Conservation (phyloP, 345 rosid genomes). For the Cardamine chenopodiifolia region DNA sequence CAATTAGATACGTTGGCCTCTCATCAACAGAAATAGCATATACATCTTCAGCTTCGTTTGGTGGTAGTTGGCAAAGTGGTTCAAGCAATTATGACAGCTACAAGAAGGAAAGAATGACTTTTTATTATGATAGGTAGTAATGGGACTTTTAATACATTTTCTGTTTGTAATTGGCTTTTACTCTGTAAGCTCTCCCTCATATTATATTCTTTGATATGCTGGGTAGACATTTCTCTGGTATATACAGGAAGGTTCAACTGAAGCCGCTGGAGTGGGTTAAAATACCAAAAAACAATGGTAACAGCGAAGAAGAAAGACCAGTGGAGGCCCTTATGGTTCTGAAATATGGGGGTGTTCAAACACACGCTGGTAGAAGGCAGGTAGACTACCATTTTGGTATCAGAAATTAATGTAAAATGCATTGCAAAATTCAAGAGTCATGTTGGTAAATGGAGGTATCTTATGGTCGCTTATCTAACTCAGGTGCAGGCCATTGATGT, state of each 20-base stretch:
- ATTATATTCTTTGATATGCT: slow-evolving; percentile 40
- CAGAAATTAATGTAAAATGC: neutral
- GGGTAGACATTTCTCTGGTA: slow-evolving; percentile 99
- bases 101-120: too few species aligned
- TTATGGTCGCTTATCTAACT: slow-evolving; percentile 20
- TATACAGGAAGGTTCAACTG: slow-evolving; percentile 96
- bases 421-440: neutral
- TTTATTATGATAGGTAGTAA: too few species aligned
- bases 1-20: too few species aligned
- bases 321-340: slow-evolving; percentile 98
- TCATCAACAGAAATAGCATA: too few species aligned
- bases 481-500: neutral
- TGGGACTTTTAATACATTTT: slow-evolving; percentile 9
- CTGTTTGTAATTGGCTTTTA: slow-evolving; percentile 22
- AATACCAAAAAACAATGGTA: slow-evolving; percentile 68
- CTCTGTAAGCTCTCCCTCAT: slow-evolving; percentile 15
- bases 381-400: slow-evolving; percentile 43
- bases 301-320: slow-evolving; percentile 95
- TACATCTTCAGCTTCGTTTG: too few species aligned
- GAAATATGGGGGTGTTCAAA: slow-evolving; percentile 98
- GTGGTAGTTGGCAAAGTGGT: too few species aligned
- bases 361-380: slow-evolving; percentile 99
- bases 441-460: neutral
- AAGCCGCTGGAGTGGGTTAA: slow-evolving; percentile 97
- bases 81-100: too few species aligned